Conservation (phyloP, 2,329 filamentous ascomycete species). For the Byssochlamys sp. region DNA sequence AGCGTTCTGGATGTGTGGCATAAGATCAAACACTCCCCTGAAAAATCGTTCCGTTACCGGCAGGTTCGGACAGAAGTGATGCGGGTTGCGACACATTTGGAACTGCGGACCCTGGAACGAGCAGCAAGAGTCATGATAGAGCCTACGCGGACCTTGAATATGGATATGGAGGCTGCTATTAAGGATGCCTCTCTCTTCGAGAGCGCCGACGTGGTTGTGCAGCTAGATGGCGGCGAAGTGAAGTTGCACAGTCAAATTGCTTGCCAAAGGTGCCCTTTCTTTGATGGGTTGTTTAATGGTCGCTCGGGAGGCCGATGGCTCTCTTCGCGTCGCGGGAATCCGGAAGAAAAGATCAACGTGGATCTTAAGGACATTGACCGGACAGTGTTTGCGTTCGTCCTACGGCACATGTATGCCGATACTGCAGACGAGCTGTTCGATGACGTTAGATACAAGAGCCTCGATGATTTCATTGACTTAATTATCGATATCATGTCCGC, state of each 20-base stretch:
- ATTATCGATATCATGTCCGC: constrained; percentile 81
- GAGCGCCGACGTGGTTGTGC: constrained; percentile 67
- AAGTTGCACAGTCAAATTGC: constrained; percentile 68
- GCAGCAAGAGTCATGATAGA: constrained; percentile 66
- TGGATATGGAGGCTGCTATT: constrained; percentile 62
- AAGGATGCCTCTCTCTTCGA: constrained; percentile 62
- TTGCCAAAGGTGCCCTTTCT: constrained; percentile 82
- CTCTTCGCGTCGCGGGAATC: constrained; percentile 49
- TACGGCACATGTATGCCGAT: constrained; percentile 77
- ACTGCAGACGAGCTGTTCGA: constrained; percentile 73
- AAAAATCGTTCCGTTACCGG: constrained; percentile 63
- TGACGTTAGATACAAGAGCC: constrained; percentile 55
- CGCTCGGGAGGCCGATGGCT: constrained; percentile 79
- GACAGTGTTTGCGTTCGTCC: constrained; percentile 65
- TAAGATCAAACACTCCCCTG: constrained; percentile 55
- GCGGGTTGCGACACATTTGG: constrained; percentile 64
- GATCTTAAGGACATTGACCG: constrained; percentile 73
- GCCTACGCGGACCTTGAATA: constrained; percentile 53
- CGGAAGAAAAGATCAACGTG: constrained; percentile 53
- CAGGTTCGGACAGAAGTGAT: constrained; percentile 78
- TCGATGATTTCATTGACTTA: constrained; percentile 82
- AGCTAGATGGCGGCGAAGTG: constrained; percentile 62
- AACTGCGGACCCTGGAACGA: constrained; percentile 62
- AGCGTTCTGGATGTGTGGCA: constrained; percentile 77
- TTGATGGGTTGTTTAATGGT: constrained; percentile 80